Conservation (phyloP, 768 basidiomycete species). For the Boletus coccyginus region DNA sequence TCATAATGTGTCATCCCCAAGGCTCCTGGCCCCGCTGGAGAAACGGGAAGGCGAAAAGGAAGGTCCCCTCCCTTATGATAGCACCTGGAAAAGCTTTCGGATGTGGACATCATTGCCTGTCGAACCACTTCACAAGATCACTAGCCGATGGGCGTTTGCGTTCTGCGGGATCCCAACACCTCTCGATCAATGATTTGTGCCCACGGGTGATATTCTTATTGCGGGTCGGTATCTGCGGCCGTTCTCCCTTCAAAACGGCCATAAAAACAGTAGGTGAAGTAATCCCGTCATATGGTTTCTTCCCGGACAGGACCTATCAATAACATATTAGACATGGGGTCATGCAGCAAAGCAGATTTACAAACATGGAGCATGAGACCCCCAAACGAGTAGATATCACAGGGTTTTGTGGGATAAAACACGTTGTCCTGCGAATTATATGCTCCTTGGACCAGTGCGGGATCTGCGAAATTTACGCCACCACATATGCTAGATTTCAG, state of each 20-base stretch:
- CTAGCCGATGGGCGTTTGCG: constrained; percentile 16
- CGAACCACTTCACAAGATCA: constrained; percentile 6
- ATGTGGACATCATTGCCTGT: not conserved
- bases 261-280: not conserved
- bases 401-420: constrained; percentile 15
- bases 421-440: not conserved
- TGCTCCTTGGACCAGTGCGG: constrained; percentile 22
- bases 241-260: constrained; percentile 6
- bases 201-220: not conserved
- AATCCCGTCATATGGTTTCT: constrained; percentile 17
- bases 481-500: constrained; percentile 36
- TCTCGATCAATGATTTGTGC: constrained; percentile 10
- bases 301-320: constrained; percentile 20
- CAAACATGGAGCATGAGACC: constrained; percentile 36
- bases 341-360: not conserved
- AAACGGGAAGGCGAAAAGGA: not conserved
- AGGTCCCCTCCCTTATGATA: too few species aligned
- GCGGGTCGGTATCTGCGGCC: constrained; percentile 10
- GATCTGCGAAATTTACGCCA: constrained; percentile 47
- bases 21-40: not conserved
- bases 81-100: not conserved
- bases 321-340: constrained; percentile 4
- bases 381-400: constrained; percentile 31
- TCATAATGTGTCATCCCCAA: not conserved
- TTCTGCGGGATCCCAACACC: constrained; percentile 19